These are phyloP conservation scores for Lupinus albus DNA, from an alignment of 306 rosid species.

Conservation along the genomic window DNA sequence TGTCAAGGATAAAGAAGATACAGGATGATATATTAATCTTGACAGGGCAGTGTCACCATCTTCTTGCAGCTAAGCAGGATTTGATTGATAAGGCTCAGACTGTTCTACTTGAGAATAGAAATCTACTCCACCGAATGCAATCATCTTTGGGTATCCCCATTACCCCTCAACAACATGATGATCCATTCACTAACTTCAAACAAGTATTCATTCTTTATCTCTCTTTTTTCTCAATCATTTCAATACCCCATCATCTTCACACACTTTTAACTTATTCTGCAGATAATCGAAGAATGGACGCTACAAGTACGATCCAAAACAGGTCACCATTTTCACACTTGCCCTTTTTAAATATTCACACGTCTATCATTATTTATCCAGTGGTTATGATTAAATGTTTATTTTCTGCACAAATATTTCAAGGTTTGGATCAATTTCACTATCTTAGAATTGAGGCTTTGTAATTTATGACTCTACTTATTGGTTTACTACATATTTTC, in stretches of 20 bases:
- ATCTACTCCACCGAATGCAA: constrained; percentile 69
- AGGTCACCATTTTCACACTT: constrained; percentile 57
- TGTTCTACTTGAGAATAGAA: constrained; percentile 73
- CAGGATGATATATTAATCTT: constrained; percentile 66
- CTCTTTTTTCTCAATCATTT: neutral
- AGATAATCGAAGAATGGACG: constrained; percentile 91
- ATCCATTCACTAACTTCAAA: constrained; percentile 74
- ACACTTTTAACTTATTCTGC: constrained; percentile 41
- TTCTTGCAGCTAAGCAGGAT: constrained; percentile 91
- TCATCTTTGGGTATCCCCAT: constrained; percentile 58
- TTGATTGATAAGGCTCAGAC: constrained; percentile 84
- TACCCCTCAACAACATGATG: constrained; percentile 62
- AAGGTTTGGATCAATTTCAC: constrained; percentile 21
- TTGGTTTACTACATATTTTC: neutral
- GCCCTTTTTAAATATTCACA: constrained; percentile 21
- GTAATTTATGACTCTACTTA: constrained; percentile 4
- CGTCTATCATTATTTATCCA: constrained; percentile 20
- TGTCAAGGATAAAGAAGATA: constrained; percentile 72
- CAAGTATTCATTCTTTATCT: constrained; percentile 61
- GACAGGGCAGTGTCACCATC: constrained; percentile 80
- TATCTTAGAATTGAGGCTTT: constrained; percentile 23
- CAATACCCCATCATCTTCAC: constrained; percentile 22
- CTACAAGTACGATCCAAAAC: constrained; percentile 73
- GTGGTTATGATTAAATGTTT: neutral
- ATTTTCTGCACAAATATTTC: neutral